Conservation (phyloP, 2,329 filamentous ascomycete species). For the Coleophoma crateriformis region DNA sequence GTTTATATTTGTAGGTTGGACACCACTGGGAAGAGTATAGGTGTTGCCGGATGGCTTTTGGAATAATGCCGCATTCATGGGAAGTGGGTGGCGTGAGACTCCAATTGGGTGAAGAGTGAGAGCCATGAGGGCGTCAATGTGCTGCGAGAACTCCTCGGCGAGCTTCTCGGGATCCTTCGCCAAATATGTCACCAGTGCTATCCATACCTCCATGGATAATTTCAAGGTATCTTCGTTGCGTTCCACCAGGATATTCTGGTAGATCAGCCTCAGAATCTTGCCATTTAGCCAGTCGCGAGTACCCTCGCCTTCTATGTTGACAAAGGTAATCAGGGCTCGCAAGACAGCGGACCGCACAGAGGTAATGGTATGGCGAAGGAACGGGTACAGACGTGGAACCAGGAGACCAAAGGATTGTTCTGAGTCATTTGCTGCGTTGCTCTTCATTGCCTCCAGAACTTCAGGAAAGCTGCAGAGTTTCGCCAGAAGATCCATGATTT, state of each 20-base stretch:
- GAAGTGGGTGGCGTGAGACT: conserved; percentile 81
- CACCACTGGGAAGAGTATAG: conserved; percentile 53
- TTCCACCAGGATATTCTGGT: conserved; percentile 93
- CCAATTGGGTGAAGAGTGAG: conserved; percentile 88
- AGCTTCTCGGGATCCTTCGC: conserved; percentile 57
- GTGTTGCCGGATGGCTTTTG: conserved; percentile 88
- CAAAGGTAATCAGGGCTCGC: conserved; percentile 87
- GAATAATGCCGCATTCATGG: conserved; percentile 86
- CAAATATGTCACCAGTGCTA: conserved; percentile 66
- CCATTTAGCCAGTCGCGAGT: conserved; percentile 91
- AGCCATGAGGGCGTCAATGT: conserved; percentile 76
- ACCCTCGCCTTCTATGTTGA: conserved; percentile 73
- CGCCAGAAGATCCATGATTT: conserved; percentile 95
- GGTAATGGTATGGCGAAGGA: conserved; percentile 93
- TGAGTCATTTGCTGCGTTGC: conserved; percentile 74
- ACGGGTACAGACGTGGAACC: conserved; percentile 90
- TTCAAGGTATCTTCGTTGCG: conserved; percentile 77
- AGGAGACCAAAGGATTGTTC: conserved; percentile 88
- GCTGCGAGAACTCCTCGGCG: conserved; percentile 65
- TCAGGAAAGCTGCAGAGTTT: conserved; percentile 93
- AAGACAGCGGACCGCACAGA: conserved; percentile 91
- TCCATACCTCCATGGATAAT: conserved; percentile 84
- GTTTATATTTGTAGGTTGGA: conserved; percentile 34
- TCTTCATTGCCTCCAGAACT: conserved; percentile 90
- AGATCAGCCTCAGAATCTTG: conserved; percentile 80